phyloP scores from a whole-genome alignment of 108 stramenopile species.

The Cyclotella distinguenda region DNA sequence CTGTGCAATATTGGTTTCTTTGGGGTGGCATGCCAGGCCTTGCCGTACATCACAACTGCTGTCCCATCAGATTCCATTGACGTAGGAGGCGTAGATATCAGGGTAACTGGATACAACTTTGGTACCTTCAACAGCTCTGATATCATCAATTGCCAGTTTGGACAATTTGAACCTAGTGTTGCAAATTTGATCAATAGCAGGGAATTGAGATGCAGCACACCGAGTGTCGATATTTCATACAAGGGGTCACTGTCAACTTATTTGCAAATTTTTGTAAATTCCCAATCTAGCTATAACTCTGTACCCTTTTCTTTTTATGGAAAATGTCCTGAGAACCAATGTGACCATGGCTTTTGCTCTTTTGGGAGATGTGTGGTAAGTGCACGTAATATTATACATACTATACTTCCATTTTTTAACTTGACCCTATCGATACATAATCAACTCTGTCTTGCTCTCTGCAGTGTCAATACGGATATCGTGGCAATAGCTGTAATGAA shows the following conservation, averaged over 20 bases:
- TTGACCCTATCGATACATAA: no score
- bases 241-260: conserved; percentile 11
- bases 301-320: conserved; percentile 31
- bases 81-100: conserved; percentile 12
- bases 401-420: no score
- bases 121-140: background rate
- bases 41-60: conserved; percentile 9
- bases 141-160: conserved; percentile 17
- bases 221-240: conserved; percentile 6
- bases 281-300: conserved; percentile 18
- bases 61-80: conserved; percentile 26
- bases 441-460: no score
- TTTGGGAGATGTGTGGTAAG: conserved; percentile 31
- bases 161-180: background rate
- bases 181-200: conserved; percentile 5
- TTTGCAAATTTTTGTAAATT: conserved; percentile 10
- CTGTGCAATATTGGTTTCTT: conserved; percentile 4
- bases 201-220: conserved; percentile 16
- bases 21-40: conserved; percentile 7
- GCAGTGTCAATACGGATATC: conserved; percentile 13
- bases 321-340: conserved; percentile 20
- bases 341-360: conserved; percentile 25
- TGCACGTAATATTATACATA: background rate
- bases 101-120: conserved; percentile 22
- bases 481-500: conserved; percentile 18